Evolutionary conservation across 805 yeast genomes (phyloP).

Genomic region (Saturnispora gosingensis): DNA sequence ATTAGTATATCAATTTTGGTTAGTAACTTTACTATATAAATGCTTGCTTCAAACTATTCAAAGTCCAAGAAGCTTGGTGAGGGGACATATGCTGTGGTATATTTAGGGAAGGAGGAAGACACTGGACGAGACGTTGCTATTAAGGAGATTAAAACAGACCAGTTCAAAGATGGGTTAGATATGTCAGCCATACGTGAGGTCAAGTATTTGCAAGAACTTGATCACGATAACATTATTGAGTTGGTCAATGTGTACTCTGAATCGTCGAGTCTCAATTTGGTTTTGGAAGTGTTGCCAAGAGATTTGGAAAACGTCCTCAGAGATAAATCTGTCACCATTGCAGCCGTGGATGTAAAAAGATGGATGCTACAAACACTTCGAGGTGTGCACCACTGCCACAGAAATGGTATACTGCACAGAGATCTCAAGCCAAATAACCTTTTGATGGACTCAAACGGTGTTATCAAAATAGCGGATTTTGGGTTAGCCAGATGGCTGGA

Average conservation of each 20-base stretch:
- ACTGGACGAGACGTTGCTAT: conserved; percentile 68
- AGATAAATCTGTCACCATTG: conserved; percentile 65
- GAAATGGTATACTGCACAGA: conserved; percentile 83
- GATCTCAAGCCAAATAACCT: conserved; percentile 91
- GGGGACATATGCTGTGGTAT: conserved; percentile 98
- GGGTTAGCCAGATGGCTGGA: conserved; percentile 87
- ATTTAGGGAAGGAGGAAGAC: conserved; percentile 59
- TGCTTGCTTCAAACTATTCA: conserved; percentile 20
- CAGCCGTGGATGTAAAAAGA: conserved; percentile 80
- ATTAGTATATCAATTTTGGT: not conserved
- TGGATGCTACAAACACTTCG: conserved; percentile 93
- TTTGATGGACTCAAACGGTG: conserved; percentile 78
- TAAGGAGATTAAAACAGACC: conserved; percentile 90
- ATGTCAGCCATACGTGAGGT: conserved; percentile 96
- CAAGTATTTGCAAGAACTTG: conserved; percentile 75
- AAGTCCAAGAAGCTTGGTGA: conserved; percentile 89
- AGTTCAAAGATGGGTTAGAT: conserved; percentile 92
- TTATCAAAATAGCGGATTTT: conserved; percentile 91
- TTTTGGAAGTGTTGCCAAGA: conserved; percentile 86
- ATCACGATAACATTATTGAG: conserved; percentile 75
- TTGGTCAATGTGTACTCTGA: conserved; percentile 74
- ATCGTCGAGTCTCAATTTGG: conserved; percentile 62
- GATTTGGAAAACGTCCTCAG: conserved; percentile 87
- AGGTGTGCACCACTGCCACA: conserved; percentile 92
- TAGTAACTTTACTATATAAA: not conserved